Evolutionary conservation across 202 grass and related monocot species (phyloP).

Genomic region (Dendrocalamus latiflorus): DNA sequence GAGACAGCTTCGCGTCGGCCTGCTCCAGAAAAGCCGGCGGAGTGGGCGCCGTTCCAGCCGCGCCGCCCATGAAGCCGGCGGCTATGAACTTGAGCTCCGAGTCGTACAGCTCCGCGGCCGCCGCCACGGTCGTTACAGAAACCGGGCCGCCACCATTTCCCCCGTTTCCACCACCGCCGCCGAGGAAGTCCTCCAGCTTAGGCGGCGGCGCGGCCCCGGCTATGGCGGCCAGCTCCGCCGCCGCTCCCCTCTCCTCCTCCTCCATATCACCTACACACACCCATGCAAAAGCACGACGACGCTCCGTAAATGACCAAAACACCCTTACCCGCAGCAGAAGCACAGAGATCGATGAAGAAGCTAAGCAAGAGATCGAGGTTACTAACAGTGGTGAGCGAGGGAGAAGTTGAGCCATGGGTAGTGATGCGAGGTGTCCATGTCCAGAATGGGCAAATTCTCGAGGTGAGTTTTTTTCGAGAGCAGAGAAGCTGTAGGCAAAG

Average conservation of each 20-base stretch:
- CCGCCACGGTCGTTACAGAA: not conserved
- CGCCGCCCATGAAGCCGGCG: constrained; percentile 34
- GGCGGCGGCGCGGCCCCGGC: constrained; percentile 46
- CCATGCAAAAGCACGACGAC: not conserved
- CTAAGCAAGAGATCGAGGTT: too few relatives aligned
- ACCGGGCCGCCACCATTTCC: not conserved
- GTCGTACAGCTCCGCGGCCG: constrained; percentile 27
- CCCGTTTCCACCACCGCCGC: not conserved
- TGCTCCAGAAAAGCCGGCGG: not conserved
- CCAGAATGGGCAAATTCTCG: constrained; percentile 9
- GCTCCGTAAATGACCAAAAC: not conserved
- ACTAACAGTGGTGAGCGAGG: constrained; percentile 56
- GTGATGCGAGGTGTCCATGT: constrained; percentile 52
- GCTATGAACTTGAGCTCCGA: constrained; percentile 66
- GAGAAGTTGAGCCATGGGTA: constrained; percentile 89
- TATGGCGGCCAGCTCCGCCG: constrained; percentile 60
- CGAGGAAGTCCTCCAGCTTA: constrained; percentile 77
- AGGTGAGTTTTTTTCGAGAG: constrained; percentile 17
- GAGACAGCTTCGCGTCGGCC: not conserved
- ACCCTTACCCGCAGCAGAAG: not conserved
- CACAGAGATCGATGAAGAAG: not conserved
- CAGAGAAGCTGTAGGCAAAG: not conserved
- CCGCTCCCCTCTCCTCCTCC: constrained; percentile 46
- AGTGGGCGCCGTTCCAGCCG: not conserved
- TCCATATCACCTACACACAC: constrained; percentile 25